phyloP scores from a whole-genome alignment of 768 basidiomycete species.

The Saitozyma sp. region DNA sequence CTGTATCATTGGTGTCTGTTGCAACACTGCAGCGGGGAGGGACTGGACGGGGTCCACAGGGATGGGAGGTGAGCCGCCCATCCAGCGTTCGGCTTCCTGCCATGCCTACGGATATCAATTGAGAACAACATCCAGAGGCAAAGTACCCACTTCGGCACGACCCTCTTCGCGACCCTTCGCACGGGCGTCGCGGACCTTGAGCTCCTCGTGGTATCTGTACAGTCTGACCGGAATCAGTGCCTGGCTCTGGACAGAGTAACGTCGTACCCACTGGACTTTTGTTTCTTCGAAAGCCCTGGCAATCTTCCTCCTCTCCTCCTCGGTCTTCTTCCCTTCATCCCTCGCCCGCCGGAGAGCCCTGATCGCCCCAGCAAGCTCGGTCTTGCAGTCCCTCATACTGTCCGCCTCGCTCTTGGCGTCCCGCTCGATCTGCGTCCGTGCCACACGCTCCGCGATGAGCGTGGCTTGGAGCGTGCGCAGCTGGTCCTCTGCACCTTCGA shows the following conservation, averaged over 20 bases:
- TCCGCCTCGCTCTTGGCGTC: constrained; percentile 25
- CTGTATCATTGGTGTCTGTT: constrained; percentile 27
- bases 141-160: constrained; percentile 39
- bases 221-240: constrained; percentile 25
- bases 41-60: constrained; percentile 44
- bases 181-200: constrained; percentile 44
- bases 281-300: constrained; percentile 45
- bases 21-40: constrained; percentile 36
- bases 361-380: constrained; percentile 47
- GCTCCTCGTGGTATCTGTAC: constrained; percentile 45
- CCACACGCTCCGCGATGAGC: constrained; percentile 50
- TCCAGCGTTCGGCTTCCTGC: constrained; percentile 49
- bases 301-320: constrained; percentile 48
- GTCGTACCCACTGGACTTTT: constrained; percentile 41
- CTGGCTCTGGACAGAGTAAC: not conserved
- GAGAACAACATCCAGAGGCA: not conserved
- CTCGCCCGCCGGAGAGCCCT: constrained; percentile 45
- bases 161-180: constrained; percentile 49
- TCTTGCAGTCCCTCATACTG: constrained; percentile 41
- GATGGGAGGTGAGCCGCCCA: constrained; percentile 49
- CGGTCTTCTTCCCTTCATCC: constrained; percentile 46
- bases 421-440: constrained; percentile 38
- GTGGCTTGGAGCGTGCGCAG: constrained; percentile 48
- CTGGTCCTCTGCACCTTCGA: constrained; percentile 40
- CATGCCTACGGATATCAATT: constrained; percentile 41